A percentile compares a stretch with the other conserved stretches of the same genome.
Conservation (phyloP, 1,284 basidiomycete species). For the Apiotrichum gamsii region DNA sequence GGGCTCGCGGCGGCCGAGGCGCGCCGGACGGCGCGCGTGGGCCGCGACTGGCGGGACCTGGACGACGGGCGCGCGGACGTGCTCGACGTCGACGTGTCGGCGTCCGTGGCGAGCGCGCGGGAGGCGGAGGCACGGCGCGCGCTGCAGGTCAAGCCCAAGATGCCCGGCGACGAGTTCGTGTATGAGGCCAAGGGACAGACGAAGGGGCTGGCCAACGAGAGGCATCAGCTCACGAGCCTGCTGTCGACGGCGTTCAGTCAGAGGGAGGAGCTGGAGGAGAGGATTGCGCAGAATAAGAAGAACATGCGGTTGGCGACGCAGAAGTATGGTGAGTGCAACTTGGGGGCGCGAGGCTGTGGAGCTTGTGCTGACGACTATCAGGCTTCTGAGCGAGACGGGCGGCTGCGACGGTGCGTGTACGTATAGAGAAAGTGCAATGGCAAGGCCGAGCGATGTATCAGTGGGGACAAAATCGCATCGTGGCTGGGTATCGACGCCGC, state of each 20-base stretch:
- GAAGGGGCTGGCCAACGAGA: slow-evolving; percentile 42
- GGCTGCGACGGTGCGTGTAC: too few relatives aligned
- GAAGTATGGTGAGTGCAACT: slow-evolving; percentile 39
- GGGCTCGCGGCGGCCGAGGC: slow-evolving; percentile 4
- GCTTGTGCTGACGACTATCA: too few relatives aligned
- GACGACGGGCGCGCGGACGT: slow-evolving; percentile 23
- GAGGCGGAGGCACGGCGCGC: slow-evolving; percentile 7
- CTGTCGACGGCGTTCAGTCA: slow-evolving; percentile 39
- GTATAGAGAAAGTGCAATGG: too few relatives aligned
- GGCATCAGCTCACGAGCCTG: slow-evolving; percentile 45
- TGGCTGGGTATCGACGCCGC: too few relatives aligned
- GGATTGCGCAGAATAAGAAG: slow-evolving; percentile 45
- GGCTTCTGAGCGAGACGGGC: too few relatives aligned
- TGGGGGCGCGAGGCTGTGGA: too few relatives aligned
- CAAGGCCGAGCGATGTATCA: too few relatives aligned
- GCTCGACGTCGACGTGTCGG: slow-evolving; percentile 33
- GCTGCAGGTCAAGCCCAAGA: slow-evolving; percentile 27
- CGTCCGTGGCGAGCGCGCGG: slow-evolving; percentile 26
- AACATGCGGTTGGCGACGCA: slow-evolving; percentile 36
- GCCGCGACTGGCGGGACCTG: slow-evolving; percentile 41
- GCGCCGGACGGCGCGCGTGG: slow-evolving; percentile 18
- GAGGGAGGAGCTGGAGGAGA: slow-evolving; percentile 40
- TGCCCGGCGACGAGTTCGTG: slow-evolving; percentile 29
- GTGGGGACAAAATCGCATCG: too few relatives aligned
- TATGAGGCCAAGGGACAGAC: slow-evolving; percentile 45